phyloP scores from a whole-genome alignment of 352 stramenopile genomes.

The Lagenidium giganteum region DNA sequence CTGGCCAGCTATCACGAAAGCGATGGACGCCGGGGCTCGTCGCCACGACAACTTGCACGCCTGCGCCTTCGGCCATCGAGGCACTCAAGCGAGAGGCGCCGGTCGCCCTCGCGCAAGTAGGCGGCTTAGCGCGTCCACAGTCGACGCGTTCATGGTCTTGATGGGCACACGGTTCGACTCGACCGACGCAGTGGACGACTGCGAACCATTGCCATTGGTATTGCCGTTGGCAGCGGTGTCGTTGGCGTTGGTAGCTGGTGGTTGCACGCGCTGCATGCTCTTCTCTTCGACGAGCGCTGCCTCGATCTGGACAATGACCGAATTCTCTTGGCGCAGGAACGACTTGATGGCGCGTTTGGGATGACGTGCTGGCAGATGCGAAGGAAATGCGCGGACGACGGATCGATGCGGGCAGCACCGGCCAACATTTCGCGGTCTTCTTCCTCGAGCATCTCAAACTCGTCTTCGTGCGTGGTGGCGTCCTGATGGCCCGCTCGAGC shows the following conservation, averaged over 20 bases:
- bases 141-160: constrained; percentile 35
- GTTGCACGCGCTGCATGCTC: constrained; percentile 19
- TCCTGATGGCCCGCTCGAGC: constrained; percentile 7
- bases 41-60: too few species aligned
- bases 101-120: constrained; percentile 52
- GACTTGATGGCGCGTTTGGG: constrained; percentile 59
- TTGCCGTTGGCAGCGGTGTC: too few species aligned
- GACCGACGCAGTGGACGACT: not conserved
- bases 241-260: constrained; percentile 3
- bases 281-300: constrained; percentile 36
- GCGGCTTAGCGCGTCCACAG: constrained; percentile 35
- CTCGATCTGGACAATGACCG: constrained; percentile 55
- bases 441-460: not conserved
- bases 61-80: too few species aligned
- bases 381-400: constrained; percentile 51
- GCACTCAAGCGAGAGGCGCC: constrained; percentile 53
- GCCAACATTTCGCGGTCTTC: not conserved
- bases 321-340: constrained; percentile 54
- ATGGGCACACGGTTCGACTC: constrained; percentile 23
- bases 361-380: constrained; percentile 74
- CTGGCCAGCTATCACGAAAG: too few species aligned
- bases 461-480: constrained; percentile 7
- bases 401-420: constrained; percentile 32
- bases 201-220: not conserved
- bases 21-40: too few species aligned